Conservation (phyloP, 768 basidiomycete genomes). For the Phanerodontia chrysosporium region DNA sequence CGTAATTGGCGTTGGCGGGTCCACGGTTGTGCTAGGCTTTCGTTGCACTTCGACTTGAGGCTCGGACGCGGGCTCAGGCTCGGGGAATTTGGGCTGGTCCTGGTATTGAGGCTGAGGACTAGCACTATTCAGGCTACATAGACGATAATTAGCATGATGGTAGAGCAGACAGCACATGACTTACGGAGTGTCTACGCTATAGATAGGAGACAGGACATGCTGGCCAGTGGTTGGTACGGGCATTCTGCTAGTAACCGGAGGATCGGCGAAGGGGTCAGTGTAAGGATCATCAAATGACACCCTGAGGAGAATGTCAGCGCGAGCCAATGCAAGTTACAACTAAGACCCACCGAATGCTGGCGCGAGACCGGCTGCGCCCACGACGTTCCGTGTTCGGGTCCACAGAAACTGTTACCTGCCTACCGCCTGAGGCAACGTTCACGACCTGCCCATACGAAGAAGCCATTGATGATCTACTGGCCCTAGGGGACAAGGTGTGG, state of each 20-base stretch:
- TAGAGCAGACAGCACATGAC: conserved; percentile 7
- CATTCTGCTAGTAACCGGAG: conserved; percentile 10
- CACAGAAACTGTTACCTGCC: conserved; percentile 15
- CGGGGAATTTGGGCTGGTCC: background rate
- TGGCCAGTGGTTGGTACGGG: background rate
- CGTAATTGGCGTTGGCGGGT: conserved; percentile 24
- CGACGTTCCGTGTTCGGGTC: conserved; percentile 18
- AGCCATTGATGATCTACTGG: conserved; percentile 22
- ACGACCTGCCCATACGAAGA: conserved; percentile 24
- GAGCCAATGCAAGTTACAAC: background rate
- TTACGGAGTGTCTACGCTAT: conserved; percentile 31
- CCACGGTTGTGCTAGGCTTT: conserved; percentile 1
- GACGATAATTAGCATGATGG: background rate
- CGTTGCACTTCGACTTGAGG: background rate
- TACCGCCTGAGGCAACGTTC: conserved; percentile 8
- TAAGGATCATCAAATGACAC: conserved; percentile 19
- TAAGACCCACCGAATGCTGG: conserved; percentile 22
- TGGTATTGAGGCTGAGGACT: background rate
- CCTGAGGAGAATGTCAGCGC: background rate
- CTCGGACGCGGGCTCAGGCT: background rate
- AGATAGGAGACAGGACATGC: conserved; percentile 22
- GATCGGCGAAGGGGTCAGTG: conserved; percentile 27
- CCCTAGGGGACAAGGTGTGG: conserved; percentile 13
- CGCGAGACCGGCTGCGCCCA: conserved; percentile 19
- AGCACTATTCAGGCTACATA: conserved; percentile 1